Percentiles rank a stretch among this genome's conserved stretches.
These are phyloP conservation scores for Sparassis latifolia DNA, from an alignment of 1,284 basidiomycete genomes.

Conservation along the genomic window DNA sequence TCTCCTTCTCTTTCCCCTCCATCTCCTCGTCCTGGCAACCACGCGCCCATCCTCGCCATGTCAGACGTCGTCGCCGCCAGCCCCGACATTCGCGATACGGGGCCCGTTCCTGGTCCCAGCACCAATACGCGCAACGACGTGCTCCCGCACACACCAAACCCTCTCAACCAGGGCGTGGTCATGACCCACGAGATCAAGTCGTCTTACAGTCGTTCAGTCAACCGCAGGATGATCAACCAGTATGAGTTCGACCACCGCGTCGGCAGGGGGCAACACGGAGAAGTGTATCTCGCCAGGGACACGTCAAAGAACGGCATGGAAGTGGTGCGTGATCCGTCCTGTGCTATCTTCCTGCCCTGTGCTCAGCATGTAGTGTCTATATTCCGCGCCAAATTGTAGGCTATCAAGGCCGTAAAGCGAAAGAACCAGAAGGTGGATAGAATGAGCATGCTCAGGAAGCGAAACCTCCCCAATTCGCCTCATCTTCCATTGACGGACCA, in stretches of 20 bases:
- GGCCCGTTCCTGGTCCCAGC: too few relatives aligned
- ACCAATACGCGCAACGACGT: too few relatives aligned
- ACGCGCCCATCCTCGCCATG: background rate
- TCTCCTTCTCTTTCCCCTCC: conserved; percentile 4
- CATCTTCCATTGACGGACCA: conserved; percentile 53
- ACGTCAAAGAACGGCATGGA: conserved; percentile 32
- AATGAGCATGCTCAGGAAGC: conserved; percentile 50
- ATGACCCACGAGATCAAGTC: conserved; percentile 52
- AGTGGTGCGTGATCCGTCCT: conserved; percentile 29
- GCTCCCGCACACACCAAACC: background rate
- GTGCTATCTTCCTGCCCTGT: background rate
- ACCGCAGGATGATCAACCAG: conserved; percentile 65
- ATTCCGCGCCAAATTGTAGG: conserved; percentile 34
- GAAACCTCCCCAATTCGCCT: conserved; percentile 41
- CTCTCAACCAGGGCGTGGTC: conserved; percentile 35
- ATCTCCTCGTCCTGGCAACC: background rate
- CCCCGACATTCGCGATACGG: background rate
- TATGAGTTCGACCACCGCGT: conserved; percentile 67
- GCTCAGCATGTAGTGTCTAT: background rate
- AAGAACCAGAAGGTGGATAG: conserved; percentile 49
- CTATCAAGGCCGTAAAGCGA: conserved; percentile 78
- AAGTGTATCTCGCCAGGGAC: conserved; percentile 70
- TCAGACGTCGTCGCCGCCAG: conserved; percentile 2
- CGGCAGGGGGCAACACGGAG: conserved; percentile 78
- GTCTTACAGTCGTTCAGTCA: conserved; percentile 4